Evolutionary conservation across 2,329 filamentous ascomycete genomes (phyloP), one percentile per base, ranked within the genome.

Genomic region (Sphaerulina vaccinii): DNA sequence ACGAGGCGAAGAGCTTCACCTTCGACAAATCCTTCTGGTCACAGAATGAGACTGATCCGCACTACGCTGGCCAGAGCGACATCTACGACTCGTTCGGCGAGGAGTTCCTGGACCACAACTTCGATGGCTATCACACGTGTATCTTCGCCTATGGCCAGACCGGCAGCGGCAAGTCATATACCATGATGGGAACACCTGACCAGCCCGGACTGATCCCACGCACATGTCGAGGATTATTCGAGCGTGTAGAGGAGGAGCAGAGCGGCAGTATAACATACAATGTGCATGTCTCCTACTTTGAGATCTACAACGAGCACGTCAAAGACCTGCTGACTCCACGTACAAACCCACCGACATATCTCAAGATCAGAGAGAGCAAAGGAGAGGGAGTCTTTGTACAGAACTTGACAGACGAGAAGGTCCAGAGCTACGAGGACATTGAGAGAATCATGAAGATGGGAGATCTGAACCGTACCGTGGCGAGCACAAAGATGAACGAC

Each of bases 11-110:
- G 73, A 81, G 79, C 0, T 99, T 99, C 67, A 91, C 88, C 2
- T 99, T 99, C 69, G 93, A 99, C 76, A 95, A 90, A 68, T 97
- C 91, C 0, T 99, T 97, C 74, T 99, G 93, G 91, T 97, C 92
- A 54, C 90, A 96, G 72, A 76, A 92, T 68, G 79, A 80, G 50
- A 71, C 77, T 21, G 90, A 96, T 67, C 76, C 83, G 24, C 89
- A 96, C 73, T 99, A 96, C 68, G 91, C 93, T 3, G 81, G 86
- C 55, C 93, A 99, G 70, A 88, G 90, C 64, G 88, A 96, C 65
- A 87, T 99, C 50, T 97, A 99, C 77, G 89, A 93, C 66, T 87
- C 87, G 53, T 80, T 99, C 19, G 93, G 93, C 49, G 90, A 96
- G 70, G 93, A 97, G 67, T 97, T 99, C 62, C 80, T 99, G 57